These are phyloP conservation scores for Lagenaria siceraria DNA, from an alignment of 306 rosid species.

Conservation along the genomic window DNA sequence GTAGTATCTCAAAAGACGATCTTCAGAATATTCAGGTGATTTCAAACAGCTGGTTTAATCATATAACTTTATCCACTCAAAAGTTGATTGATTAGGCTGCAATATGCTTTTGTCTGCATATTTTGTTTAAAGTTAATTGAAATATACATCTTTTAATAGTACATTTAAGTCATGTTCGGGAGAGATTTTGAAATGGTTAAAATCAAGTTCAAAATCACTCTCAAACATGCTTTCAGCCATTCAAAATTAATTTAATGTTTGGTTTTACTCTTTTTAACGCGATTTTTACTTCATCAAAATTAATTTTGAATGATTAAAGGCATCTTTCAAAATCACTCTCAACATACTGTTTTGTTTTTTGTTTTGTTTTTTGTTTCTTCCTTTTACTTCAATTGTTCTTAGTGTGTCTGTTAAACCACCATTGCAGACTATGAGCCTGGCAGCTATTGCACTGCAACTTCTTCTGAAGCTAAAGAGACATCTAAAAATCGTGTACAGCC, in stretches of 20 bases:
- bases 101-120: neutral
- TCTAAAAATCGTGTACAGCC: slow-evolving; percentile 68
- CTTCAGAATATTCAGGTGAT: slow-evolving; percentile 67
- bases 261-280: too few relatives aligned
- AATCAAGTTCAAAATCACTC: too few relatives aligned
- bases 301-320: too few relatives aligned
- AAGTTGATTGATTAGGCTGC: neutral
- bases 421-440: slow-evolving; percentile 62
- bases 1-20: slow-evolving; percentile 49
- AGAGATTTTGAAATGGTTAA: too few relatives aligned
- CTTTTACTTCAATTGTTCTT: neutral
- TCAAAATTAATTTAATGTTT: too few relatives aligned
- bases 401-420: slow-evolving; percentile 9
- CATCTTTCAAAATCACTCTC: too few relatives aligned
- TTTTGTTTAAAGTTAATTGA: neutral
- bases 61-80: neutral
- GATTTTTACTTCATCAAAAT: too few relatives aligned
- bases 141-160: neutral
- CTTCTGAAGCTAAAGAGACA: slow-evolving; percentile 92
- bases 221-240: too few relatives aligned
- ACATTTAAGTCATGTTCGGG: neutral
- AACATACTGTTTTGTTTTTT: too few relatives aligned
- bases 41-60: neutral
- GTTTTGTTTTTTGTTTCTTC: neutral
- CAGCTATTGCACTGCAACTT: slow-evolving; percentile 80